Base-by-base conservation (phyloP, 306 rosid species). In the Carpinus viminea region DNA sequence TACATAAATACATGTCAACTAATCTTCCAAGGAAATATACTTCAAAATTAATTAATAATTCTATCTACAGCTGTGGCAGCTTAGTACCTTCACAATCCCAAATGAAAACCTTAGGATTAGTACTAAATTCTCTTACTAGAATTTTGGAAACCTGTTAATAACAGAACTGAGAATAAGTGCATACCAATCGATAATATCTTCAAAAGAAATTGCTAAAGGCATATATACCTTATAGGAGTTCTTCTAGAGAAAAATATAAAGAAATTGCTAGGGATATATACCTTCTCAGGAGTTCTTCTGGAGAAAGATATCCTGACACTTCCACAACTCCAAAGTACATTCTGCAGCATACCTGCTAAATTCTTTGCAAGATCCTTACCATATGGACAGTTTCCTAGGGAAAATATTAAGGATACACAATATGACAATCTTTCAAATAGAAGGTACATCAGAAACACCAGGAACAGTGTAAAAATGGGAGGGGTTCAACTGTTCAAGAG, bases 321-420 rank as follows among this genome's bases (percentile, higher is more conserved):
- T 76, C 97, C 98, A 54, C 98, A 89, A 85, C 98, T 91, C 95
- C 96, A 89, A 53, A 95, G 86, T 76, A 93, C 91, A 83, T 84
- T 90, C 79, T 85, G 91, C 83, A 91, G 88, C 90, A 84, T 93
- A 66, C 80, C 57, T 53, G 83, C 93, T 46, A 95, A 86, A 79
- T 87, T 87, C 53, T 83, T 87, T 18, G 83, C 91, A 83, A 91
- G 95, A 89, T 94, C 91, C 54, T 62, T 79, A 28, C 85, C 92
- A 72, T 91, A 92, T 34, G 81, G 76, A 87, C 98, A 92, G 79
- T 89, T 92, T 21, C 92, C 97, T 92, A 78, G 28, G 7, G 50
- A 78, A 54, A 66, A 36, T 48, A 51, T 8, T 54, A 64, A 55
- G 26, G 61, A 28, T 46, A 51, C 61, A 21, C 3, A 21, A 80